Evolutionary conservation across 2,329 filamentous ascomycete genomes (phyloP).

Genomic region (Botrytis porri): DNA sequence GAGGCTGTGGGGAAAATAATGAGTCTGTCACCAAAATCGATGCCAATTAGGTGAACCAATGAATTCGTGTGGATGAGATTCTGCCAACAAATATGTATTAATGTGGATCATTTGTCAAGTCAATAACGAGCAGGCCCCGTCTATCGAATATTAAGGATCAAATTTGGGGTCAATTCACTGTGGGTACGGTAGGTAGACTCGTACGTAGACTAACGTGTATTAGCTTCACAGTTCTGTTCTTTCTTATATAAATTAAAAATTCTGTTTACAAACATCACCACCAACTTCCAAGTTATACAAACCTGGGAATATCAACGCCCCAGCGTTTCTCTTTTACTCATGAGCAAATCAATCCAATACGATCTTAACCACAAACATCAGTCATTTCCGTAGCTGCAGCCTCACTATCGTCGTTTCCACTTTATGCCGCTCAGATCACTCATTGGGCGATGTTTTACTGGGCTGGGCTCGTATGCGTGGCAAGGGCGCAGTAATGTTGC

Average conservation of each 20-base stretch:
- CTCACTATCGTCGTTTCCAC: conserved; percentile 13
- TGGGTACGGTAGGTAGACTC: not conserved
- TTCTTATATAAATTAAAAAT: not conserved
- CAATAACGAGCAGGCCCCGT: not conserved
- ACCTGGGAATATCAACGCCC: not conserved
- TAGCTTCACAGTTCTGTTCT: not conserved
- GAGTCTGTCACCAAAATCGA: not conserved
- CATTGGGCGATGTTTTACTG: conserved; percentile 12
- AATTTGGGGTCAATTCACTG: not conserved
- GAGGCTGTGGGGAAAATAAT: conserved; percentile 31
- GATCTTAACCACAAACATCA: conserved; percentile 13
- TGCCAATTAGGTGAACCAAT: conserved; percentile 3
- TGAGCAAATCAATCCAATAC: conserved; percentile 6
- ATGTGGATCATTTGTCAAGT: conserved; percentile 6
- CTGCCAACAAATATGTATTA: conserved; percentile 12
- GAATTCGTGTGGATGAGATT: not conserved
- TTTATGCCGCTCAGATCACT: conserved; percentile 13
- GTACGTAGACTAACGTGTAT: not conserved
- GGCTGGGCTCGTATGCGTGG: conserved; percentile 17
- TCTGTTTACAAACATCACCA: not conserved
- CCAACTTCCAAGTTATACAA: conserved; percentile 3
- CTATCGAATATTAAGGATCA: not conserved
- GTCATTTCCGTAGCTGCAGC: conserved; percentile 15
- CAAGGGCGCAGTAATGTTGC: conserved; percentile 9
- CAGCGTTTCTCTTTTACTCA: conserved; percentile 4